Percentiles rank a stretch among this genome's conserved stretches.
Conservation (phyloP, 371 early-diverging fungal genomes). For the Smittium mucronatum region DNA sequence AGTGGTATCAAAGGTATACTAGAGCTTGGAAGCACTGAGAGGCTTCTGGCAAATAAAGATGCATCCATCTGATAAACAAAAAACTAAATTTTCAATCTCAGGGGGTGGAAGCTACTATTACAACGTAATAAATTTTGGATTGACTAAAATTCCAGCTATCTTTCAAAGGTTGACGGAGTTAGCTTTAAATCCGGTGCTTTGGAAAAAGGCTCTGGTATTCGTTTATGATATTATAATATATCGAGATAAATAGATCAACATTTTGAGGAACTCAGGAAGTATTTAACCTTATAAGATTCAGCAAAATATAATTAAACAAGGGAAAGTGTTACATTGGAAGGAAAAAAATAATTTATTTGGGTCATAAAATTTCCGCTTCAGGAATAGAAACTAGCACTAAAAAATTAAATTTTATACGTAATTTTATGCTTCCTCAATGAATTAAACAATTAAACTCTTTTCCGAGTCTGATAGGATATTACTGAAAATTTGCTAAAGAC, state of each 20-base stretch:
- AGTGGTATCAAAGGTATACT: slow-evolving; percentile 14
- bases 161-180: slow-evolving; percentile 7
- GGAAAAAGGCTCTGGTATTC: slow-evolving; percentile 8
- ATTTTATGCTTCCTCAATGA: slow-evolving; percentile 14
- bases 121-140: slow-evolving; percentile 8
- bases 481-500: slow-evolving; percentile 19
- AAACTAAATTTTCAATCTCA: slow-evolving; percentile 36
- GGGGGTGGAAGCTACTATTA: slow-evolving; percentile 5
- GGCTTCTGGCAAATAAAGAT: slow-evolving; percentile 35
- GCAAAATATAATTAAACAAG: slow-evolving; percentile 18
- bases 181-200: neutral
- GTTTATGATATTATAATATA: slow-evolving; percentile 16
- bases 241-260: slow-evolving; percentile 10
- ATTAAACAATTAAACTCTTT: slow-evolving; percentile 20
- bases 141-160: neutral
- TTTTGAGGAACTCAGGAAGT: slow-evolving; percentile 6
- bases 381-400: slow-evolving; percentile 13
- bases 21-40: slow-evolving; percentile 20
- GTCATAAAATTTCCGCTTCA: slow-evolving; percentile 7
- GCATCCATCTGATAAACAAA: slow-evolving; percentile 17
- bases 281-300: slow-evolving; percentile 10
- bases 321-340: slow-evolving; percentile 14
- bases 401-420: slow-evolving; percentile 13
- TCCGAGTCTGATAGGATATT: slow-evolving; percentile 20
- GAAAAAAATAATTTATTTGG: slow-evolving; percentile 1